A percentile compares a stretch with the other conserved stretches of the same genome.
Evolutionary conservation across 108 stramenopile species (phyloP).

Genomic region (Skeletonema grethae): DNA sequence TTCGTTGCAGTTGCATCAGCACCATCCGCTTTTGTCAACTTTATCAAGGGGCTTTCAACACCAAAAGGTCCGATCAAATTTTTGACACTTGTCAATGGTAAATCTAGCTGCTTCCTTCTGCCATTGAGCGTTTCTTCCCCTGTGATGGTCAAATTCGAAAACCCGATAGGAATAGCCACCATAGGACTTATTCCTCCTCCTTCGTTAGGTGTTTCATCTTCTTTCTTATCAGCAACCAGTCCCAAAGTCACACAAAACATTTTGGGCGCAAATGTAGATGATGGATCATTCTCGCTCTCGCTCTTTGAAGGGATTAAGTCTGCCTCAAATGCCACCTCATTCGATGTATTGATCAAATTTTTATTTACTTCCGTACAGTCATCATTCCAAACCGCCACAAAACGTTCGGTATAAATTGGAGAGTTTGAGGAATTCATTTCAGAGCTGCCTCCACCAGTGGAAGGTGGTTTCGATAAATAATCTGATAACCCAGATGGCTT

Average conservation of each 20-base stretch:
- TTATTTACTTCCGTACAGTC: neutral
- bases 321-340: constrained; percentile 40
- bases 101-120: constrained; percentile 21
- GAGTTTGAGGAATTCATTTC: too few relatives aligned
- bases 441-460: neutral
- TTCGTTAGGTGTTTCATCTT: neutral
- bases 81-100: constrained; percentile 26
- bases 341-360: constrained; percentile 2
- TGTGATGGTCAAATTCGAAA: constrained; percentile 30
- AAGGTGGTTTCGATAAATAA: constrained; percentile 1
- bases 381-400: constrained; percentile 38
- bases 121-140: constrained; percentile 39
- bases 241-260: constrained; percentile 35
- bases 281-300: neutral
- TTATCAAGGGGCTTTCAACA: constrained; percentile 13
- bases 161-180: constrained; percentile 35
- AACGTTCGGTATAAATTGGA: constrained; percentile 10
- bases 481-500: constrained; percentile 24
- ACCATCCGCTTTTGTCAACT: constrained; percentile 3
- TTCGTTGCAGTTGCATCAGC: neutral
- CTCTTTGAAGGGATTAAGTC: constrained; percentile 19
- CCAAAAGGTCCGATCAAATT: constrained; percentile 24
- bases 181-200: neutral
- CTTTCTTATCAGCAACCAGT: constrained; percentile 19
- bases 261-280: constrained; percentile 32